Evolutionary conservation across 176 grass and related monocot genomes (phyloP).

Genomic region (Oryza rufipogon): DNA sequence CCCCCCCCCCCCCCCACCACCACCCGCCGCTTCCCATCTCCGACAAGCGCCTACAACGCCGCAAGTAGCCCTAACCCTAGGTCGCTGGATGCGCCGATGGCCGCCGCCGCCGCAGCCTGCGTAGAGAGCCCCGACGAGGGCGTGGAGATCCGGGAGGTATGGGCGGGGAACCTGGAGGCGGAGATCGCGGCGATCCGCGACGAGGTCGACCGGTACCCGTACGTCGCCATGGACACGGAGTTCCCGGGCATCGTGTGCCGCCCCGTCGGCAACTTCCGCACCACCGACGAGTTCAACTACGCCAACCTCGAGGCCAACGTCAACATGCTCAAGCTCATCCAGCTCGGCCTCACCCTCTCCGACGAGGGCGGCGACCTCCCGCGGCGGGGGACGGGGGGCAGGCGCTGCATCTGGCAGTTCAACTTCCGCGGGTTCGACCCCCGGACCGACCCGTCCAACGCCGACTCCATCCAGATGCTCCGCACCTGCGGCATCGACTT

Average conservation of each 20-base stretch:
- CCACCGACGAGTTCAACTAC: conserved; percentile 58
- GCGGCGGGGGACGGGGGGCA: conserved; percentile 23
- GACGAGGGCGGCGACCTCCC: conserved; percentile 63
- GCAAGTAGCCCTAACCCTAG: conserved; percentile 38
- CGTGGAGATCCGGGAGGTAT: conserved; percentile 84
- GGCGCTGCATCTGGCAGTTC: conserved; percentile 79
- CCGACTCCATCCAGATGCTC: conserved; percentile 70
- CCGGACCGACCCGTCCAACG: conserved; percentile 42
- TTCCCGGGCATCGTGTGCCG: conserved; percentile 71
- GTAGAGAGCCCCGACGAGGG: conserved; percentile 26
- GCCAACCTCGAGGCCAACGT: conserved; percentile 66
- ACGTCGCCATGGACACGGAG: conserved; percentile 88
- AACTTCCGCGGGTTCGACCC: conserved; percentile 79
- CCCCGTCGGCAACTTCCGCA: conserved; percentile 17
- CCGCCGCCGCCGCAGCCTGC: conserved; percentile 7
- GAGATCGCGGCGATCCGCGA: conserved; percentile 71
- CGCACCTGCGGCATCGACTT: conserved; percentile 69
- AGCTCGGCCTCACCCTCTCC: conserved; percentile 77
- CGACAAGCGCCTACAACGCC: not conserved
- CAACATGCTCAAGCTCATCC: conserved; percentile 83
- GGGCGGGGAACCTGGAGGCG: conserved; percentile 64
- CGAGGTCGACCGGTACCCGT: conserved; percentile 58
- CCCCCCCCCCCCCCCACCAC: too few relatives aligned
- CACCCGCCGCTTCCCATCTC: not conserved
- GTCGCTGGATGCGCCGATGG: conserved; percentile 42